Base-by-base conservation (phyloP, 139 green algal species). In the Micractinium sp. region DNA sequence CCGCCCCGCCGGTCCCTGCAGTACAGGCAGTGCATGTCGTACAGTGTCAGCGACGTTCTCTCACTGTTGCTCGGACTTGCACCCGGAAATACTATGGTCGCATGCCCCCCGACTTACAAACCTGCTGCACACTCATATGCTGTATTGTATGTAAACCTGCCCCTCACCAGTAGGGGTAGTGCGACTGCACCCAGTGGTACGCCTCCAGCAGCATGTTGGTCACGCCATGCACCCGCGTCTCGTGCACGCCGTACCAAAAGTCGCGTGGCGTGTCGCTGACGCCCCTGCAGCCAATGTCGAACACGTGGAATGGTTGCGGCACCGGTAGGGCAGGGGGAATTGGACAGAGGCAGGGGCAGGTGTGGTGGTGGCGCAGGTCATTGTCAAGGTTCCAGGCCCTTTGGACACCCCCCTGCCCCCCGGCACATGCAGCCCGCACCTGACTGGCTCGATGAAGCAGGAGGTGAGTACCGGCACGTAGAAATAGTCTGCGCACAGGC, bases 161-260 rank as follows among this genome's bases (percentile, higher is more conserved):
- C 18, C 73, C 56, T 27, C 81, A 85, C 81, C 81, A 85, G 81
- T 85, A 85, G n/a, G 56, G 56, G 33, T 85, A 19, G 81, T 85
- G 81, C 23, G 31, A 20, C n/a, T 61, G 53, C n/a, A 85, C 9
- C 81, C 81, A 85, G 56, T 85, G 81, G 53, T 19, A 85, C 0
- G 81, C 81, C 56, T 85, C 81, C n/a, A 85, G 81, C 81, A 85
- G 60, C 53, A 85, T 71, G 56, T 85, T 85, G 56, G 56, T 85
- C 0, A 61, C 56, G 56, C 81, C 81, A 23, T 74, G 53, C 81
- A 85, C 81, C n/a, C 81, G 81, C 15, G 38, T 47, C 39, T 85
- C 25, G 27, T 63, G 41, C 41, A 84, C 41, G 41, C 41, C 53
- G 29, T 84, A 84, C 41, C 56, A 84, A 29, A 84, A 84, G 41